Evolutionary conservation across 768 basidiomycete genomes (phyloP).

Genomic region (Psilocybe subaeruginosa): DNA sequence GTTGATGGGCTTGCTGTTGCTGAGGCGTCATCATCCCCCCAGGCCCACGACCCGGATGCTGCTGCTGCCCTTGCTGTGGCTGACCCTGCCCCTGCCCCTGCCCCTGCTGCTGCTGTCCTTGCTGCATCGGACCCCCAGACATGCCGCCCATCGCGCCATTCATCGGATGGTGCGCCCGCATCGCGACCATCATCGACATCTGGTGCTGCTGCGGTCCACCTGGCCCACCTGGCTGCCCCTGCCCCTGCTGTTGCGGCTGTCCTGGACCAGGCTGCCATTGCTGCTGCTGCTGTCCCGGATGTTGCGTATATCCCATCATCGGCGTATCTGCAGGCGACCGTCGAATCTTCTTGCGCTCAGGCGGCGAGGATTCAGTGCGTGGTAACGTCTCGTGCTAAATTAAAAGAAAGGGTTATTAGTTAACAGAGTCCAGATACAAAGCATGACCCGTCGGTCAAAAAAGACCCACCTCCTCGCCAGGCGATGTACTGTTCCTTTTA

Average conservation of each 20-base stretch:
- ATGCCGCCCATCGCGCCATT: neutral
- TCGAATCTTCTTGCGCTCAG: conserved; percentile 55
- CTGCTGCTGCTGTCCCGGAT: conserved; percentile 18
- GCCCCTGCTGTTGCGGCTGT: neutral
- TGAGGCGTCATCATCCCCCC: neutral
- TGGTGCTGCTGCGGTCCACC: conserved; percentile 7
- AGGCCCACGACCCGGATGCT: conserved; percentile 8
- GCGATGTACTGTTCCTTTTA: conserved; percentile 65
- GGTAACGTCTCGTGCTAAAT: conserved; percentile 49
- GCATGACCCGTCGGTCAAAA: too few species aligned
- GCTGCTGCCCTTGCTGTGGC: neutral
- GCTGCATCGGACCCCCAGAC: neutral
- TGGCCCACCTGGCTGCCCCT: neutral
- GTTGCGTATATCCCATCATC: conserved; percentile 16
- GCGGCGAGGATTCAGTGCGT: conserved; percentile 57
- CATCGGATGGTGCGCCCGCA: neutral
- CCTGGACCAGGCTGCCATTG: conserved; percentile 1
- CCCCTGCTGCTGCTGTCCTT: conserved; percentile 1
- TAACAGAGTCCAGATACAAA: neutral
- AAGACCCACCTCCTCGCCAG: conserved; percentile 56
- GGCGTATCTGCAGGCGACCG: conserved; percentile 53
- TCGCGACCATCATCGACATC: conserved; percentile 8
- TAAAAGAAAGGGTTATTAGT: neutral
- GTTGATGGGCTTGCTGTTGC: neutral
- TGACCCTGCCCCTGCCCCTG: conserved; percentile 5